These are phyloP conservation scores for Cantharellus anzutake DNA, from an alignment of 768 basidiomycete genomes.

Conservation along the genomic window DNA sequence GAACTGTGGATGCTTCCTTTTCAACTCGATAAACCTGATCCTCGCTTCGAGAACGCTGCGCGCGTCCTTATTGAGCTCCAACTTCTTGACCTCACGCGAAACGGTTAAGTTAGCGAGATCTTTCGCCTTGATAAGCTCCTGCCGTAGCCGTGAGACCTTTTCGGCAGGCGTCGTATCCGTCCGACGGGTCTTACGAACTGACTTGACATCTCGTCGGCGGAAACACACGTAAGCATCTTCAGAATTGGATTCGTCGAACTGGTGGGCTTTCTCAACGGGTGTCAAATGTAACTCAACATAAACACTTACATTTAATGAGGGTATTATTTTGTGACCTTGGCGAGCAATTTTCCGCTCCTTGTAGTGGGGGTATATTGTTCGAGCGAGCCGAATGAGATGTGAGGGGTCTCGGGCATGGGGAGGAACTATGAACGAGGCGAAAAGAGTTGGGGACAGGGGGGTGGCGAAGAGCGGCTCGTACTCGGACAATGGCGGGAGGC, in stretches of 20 bases:
- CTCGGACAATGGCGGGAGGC: conserved; percentile 37
- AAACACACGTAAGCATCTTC: conserved; percentile 97
- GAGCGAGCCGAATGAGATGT: conserved; percentile 47
- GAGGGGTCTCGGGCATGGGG: conserved; percentile 45
- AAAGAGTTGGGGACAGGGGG: conserved; percentile 38
- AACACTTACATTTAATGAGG: conserved; percentile 58
- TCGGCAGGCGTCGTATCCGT: conserved; percentile 81
- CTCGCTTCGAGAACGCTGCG: conserved; percentile 64
- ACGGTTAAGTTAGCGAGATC: conserved; percentile 54
- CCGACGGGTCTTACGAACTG: conserved; percentile 83
- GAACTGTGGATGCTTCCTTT: conserved; percentile 37
- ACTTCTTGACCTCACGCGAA: conserved; percentile 58
- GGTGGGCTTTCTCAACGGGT: neutral
- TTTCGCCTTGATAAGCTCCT: conserved; percentile 51
- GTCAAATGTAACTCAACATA: neutral
- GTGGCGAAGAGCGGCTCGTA: conserved; percentile 39
- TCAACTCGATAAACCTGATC: conserved; percentile 53
- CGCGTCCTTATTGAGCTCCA: conserved; percentile 36
- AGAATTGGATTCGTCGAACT: conserved; percentile 74
- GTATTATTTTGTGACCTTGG: conserved; percentile 71
- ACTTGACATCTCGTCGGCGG: conserved; percentile 84
- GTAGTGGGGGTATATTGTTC: conserved; percentile 76
- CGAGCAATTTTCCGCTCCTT: conserved; percentile 63
- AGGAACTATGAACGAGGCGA: conserved; percentile 51
- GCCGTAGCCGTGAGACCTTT: conserved; percentile 62